Base-by-base conservation (phyloP, 2,329 filamentous ascomycete species). In the Penicillium sp. region DNA sequence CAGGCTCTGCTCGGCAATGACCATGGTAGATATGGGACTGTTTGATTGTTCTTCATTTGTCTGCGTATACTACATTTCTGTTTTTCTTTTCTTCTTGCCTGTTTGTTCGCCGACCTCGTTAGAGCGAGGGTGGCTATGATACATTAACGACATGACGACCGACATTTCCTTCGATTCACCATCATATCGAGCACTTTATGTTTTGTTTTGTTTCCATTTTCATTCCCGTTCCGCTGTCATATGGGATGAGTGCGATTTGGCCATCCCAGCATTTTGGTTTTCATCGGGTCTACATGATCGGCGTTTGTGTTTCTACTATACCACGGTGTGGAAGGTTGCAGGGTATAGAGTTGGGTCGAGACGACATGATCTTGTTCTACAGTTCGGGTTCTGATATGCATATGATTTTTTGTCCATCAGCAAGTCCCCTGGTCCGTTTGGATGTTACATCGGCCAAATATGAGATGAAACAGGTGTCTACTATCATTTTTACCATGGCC, bases 11-110 rank as follows among this genome's bases (percentile, higher is more conserved):
- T 74, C 32, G 49, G 56, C 15, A 51, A 59, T 4, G 67, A 64
- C 9, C 55, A 58, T 2, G 62, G 61, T 36, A 63, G 61, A 56
- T 74, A 74, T 47, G 71, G 70, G 13, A 62, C 67, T 47, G 65
- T 73, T 51, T 73, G 46, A 66, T 49, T 3, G 18, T 29, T 5
- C 7, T n/a, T 8, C 29, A 42, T 29, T 15, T 41, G 46, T 5
- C 21, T 17, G 12, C 46, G 29, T 36, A 51, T 34, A 37, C 29
- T 21, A 13, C 9, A 27, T 27, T 7, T 10, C 26, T 27, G 26
- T 27, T 13, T 39, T 12, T 36, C 20, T 40, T 46, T 2, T 34
- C 32, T 36, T 39, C 18, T 40, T n/a, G 20, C 7, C 34, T 42
- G 20, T 26, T 34, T 21, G 4, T 44, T 26, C 26, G 27, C 21